phyloP scores from a whole-genome alignment of 805 yeast species.

The Candida nanaspora region DNA sequence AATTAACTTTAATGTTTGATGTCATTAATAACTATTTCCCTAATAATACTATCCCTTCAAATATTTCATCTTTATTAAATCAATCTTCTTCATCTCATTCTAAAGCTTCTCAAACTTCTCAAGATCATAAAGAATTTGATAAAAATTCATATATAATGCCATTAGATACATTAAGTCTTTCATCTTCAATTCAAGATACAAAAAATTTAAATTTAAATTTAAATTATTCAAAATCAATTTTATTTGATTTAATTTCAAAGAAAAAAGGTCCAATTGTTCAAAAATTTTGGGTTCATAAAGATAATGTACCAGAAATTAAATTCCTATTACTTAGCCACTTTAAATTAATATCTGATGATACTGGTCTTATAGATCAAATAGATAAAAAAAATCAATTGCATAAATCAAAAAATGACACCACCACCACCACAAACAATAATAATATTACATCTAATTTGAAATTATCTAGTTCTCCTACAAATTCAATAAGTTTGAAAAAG shows the following conservation, averaged over 20 bases:
- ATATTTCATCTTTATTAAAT: neutral
- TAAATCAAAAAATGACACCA: neutral
- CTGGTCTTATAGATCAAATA: slow-evolving; percentile 18
- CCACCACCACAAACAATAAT: slow-evolving; percentile 2
- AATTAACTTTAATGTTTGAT: slow-evolving; percentile 48
- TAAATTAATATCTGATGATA: slow-evolving; percentile 27
- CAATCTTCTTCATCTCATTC: too few relatives aligned
- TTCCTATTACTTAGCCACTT: slow-evolving; percentile 38
- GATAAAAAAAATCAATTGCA: slow-evolving; percentile 1
- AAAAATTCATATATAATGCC: too few relatives aligned
- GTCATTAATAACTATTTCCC: slow-evolving; percentile 27
- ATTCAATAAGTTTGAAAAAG: slow-evolving; percentile 8
- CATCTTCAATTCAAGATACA: slow-evolving; percentile 4
- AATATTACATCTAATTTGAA: neutral
- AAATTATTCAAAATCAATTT: slow-evolving; percentile 20
- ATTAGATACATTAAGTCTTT: slow-evolving; percentile 16
- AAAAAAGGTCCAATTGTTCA: slow-evolving; percentile 29
- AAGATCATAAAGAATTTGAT: too few relatives aligned
- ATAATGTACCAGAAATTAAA: slow-evolving; percentile 48
- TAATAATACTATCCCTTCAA: slow-evolving; percentile 2
- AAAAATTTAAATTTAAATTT: neutral
- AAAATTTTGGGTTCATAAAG: slow-evolving; percentile 51
- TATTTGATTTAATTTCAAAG: slow-evolving; percentile 29
- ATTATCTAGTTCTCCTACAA: neutral
- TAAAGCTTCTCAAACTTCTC: too few relatives aligned